Evolutionary conservation across 768 basidiomycete genomes (phyloP).

Genomic region (Agrocybe chaxingu): DNA sequence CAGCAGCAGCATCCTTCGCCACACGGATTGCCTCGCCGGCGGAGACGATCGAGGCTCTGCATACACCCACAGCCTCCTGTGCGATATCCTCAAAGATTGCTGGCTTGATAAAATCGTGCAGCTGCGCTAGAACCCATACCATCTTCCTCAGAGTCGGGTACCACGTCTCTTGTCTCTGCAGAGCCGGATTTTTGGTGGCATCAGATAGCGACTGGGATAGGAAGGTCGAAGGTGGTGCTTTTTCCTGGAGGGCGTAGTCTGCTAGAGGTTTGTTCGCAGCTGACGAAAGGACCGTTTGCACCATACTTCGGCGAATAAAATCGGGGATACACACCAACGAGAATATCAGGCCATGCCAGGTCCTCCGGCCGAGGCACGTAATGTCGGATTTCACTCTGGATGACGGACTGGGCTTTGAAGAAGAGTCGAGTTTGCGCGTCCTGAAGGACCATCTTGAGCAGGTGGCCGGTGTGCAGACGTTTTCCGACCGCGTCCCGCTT

Average conservation of each 20-base stretch:
- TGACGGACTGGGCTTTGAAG: constrained; percentile 92
- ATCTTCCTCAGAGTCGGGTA: constrained; percentile 87
- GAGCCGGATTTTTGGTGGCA: constrained; percentile 57
- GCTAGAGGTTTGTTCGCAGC: constrained; percentile 42
- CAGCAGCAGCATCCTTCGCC: too few species aligned
- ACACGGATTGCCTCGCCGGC: constrained; percentile 32
- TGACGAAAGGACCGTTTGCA: constrained; percentile 15
- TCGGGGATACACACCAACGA: constrained; percentile 52
- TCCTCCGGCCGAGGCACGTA: constrained; percentile 78
- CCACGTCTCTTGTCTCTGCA: constrained; percentile 83
- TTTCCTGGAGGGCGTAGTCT: constrained; percentile 54
- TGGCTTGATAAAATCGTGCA: constrained; percentile 85
- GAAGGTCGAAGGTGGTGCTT: constrained; percentile 40
- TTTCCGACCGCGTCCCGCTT: constrained; percentile 23
- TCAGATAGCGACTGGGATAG: too few species aligned
- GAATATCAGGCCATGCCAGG: constrained; percentile 81
- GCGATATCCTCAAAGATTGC: constrained; percentile 55
- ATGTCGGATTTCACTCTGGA: constrained; percentile 85
- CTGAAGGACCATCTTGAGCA: constrained; percentile 88
- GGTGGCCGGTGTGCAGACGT: constrained; percentile 72
- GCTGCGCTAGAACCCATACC: constrained; percentile 86
- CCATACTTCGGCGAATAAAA: constrained; percentile 3
- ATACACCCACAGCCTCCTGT: constrained; percentile 84
- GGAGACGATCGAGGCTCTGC: constrained; percentile 73
- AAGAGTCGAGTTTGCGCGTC: constrained; percentile 95